Conservation (phyloP, 495 filamentous ascomycete genomes). For the Aspergillus incahuasiensis region DNA sequence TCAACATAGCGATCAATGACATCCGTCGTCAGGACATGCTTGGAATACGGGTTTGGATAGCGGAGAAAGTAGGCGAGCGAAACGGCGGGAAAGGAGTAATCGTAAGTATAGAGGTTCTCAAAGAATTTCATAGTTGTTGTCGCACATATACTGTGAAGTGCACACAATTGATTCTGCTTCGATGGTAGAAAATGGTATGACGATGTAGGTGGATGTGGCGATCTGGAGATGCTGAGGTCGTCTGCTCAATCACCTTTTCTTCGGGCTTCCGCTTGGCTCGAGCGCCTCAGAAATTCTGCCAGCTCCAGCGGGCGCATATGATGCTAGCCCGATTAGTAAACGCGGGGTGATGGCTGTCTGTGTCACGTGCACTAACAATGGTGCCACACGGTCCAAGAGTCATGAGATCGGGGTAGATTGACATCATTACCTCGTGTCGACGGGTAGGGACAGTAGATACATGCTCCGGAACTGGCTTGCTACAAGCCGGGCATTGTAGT, state of each 20-base stretch:
- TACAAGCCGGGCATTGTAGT: neutral
- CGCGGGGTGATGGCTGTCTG: constrained; percentile 12
- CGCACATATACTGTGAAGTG: constrained; percentile 17
- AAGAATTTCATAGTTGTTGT: constrained; percentile 75
- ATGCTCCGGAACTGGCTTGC: no score
- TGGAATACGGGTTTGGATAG: constrained; percentile 95
- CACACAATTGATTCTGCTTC: constrained; percentile 5
- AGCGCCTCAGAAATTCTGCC: constrained; percentile 17
- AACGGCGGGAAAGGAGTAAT: constrained; percentile 86
- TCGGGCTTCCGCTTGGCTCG: constrained; percentile 14
- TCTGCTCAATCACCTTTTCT: constrained; percentile 17
- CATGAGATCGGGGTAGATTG: neutral
- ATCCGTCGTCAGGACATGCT: constrained; percentile 93
- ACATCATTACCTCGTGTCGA: neutral
- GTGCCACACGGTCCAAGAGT: neutral
- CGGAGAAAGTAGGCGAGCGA: constrained; percentile 98
- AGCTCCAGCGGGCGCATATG: constrained; percentile 4
- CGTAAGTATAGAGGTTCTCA: constrained; percentile 81
- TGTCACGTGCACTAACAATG: constrained; percentile 4
- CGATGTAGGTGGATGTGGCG: constrained; percentile 8
- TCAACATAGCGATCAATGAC: constrained; percentile 87
- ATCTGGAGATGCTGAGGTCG: neutral
- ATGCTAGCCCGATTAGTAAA: constrained; percentile 16
- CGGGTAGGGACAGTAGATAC: neutral
- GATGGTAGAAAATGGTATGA: constrained; percentile 6